These are phyloP conservation scores for Omphalotus olearius DNA, from an alignment of 1,284 basidiomycete species.

Conservation along the genomic window DNA sequence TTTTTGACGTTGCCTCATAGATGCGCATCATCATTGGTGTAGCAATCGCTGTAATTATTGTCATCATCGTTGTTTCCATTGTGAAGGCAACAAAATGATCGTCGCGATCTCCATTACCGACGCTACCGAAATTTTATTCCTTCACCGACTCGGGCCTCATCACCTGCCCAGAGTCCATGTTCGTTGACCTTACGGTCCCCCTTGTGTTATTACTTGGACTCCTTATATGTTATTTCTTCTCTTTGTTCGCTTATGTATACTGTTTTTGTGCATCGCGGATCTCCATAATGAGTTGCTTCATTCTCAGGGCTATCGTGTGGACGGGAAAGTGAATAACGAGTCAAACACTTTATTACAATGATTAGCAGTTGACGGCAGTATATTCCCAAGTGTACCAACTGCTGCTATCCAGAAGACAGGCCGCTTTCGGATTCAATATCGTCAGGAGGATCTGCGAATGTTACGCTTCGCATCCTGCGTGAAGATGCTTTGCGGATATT, in stretches of 20 bases:
- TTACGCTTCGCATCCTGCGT: no score
- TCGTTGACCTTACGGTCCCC: constrained; percentile 1
- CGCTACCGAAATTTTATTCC: not conserved
- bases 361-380: no score
- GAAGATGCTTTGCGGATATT: no score
- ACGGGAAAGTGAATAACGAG: no score
- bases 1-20: constrained; percentile 33
- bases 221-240: constrained; percentile 9
- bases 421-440: no score
- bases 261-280: not conserved
- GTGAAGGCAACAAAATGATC: constrained; percentile 70
- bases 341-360: no score
- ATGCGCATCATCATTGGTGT: constrained; percentile 90
- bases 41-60: constrained; percentile 82
- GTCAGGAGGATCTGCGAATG: no score
- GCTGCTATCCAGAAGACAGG: no score
- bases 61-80: constrained; percentile 92
- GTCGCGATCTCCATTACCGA: not conserved
- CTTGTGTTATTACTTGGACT: constrained; percentile 11
- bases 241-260: constrained; percentile 5
- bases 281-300: constrained; percentile 5
- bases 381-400: no score
- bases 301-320: no score
- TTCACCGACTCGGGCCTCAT: not conserved
- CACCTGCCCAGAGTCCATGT: not conserved